These are phyloP conservation scores for Phaeomoniella chlamydospora DNA, from an alignment of 2,329 filamentous ascomycete genomes.

Conservation along the genomic window DNA sequence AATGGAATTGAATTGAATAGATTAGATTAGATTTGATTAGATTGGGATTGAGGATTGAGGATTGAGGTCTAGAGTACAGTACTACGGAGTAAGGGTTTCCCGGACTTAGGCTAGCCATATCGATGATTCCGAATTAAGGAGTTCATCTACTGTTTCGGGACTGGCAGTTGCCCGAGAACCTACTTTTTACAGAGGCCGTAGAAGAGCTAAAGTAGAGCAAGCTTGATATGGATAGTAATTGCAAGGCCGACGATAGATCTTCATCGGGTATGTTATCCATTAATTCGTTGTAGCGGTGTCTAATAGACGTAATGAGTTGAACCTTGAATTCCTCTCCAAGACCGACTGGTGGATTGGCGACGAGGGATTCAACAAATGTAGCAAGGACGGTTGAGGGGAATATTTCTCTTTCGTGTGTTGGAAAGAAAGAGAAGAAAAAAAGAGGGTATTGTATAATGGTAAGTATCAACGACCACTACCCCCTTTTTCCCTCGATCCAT, in stretches of 20 bases:
- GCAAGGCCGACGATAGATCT: slow-evolving; percentile 26
- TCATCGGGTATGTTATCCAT: slow-evolving; percentile 24
- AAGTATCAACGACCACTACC: too few relatives aligned
- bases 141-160: slow-evolving; percentile 52
- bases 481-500: too few relatives aligned
- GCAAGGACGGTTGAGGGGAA: slow-evolving; percentile 60
- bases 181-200: slow-evolving; percentile 53
- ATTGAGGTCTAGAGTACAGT: slow-evolving; percentile 53
- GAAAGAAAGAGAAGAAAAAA: too few relatives aligned
- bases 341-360: slow-evolving; percentile 73
- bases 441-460: too few relatives aligned
- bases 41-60: slow-evolving; percentile 46
- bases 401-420: too few relatives aligned
- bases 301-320: slow-evolving; percentile 45
- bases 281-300: slow-evolving; percentile 54
- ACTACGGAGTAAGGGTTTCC: slow-evolving; percentile 72
- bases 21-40: too few relatives aligned
- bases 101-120: slow-evolving; percentile 55
- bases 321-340: slow-evolving; percentile 68
- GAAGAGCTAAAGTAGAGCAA: slow-evolving; percentile 32
- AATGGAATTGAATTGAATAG: too few relatives aligned
- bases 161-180: slow-evolving; percentile 64
- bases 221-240: slow-evolving; percentile 28
- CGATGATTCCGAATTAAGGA: slow-evolving; percentile 40
- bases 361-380: slow-evolving; percentile 68